Evolutionary conservation across 2,329 filamentous ascomycete species (phyloP), one percentile per base, ranked within the genome.

Genomic region (Cercospora nicotianae): DNA sequence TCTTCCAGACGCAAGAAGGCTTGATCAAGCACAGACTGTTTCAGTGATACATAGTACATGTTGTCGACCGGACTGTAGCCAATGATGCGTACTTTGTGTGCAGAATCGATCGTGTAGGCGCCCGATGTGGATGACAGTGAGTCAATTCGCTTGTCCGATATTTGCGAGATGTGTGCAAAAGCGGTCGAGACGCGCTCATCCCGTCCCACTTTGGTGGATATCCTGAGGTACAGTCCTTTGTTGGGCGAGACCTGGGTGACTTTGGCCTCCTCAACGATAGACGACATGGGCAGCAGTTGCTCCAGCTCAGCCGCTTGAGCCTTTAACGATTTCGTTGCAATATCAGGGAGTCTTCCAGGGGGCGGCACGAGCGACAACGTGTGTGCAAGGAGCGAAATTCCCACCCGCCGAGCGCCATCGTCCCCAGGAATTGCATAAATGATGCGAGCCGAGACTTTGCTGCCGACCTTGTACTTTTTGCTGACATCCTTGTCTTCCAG

Each of bases 161-260:
- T 87, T 71, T 92, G 88, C 0, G 95, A 99, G 72, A 99, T 96
- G 79, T 99, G 95, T 23, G 96, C 93, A 76, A 97, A 99, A 92
- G 76, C 75, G 12, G 58, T 66, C 7, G 60, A 28, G 8, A 53
- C 20, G n/a, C 65, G 64, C 18, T 69, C 62, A 10, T 68, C 65
- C 3, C 63, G 66, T 5, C 63, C 63, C 30, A 51, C 53, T 13
- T 69, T 63, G n/a, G 26, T 55, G n/a, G 87, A 83, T 28, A 94
- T 81, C 72, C 91, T 87, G 16, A 94, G 85, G 75, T 96, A 97
- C 2, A 97, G 83, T 63, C 95, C 96, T 68, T 94, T 87, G 3
- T 90, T 89, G 5, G 89, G 84, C 72, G 96, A 91, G 2, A 97
- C 92, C 72, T 91, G 91, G 63, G 89, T 86, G 7, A 99, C 89